phyloP scores from a whole-genome alignment of 495 filamentous ascomycete species.

The Sporormia fimetaria region DNA sequence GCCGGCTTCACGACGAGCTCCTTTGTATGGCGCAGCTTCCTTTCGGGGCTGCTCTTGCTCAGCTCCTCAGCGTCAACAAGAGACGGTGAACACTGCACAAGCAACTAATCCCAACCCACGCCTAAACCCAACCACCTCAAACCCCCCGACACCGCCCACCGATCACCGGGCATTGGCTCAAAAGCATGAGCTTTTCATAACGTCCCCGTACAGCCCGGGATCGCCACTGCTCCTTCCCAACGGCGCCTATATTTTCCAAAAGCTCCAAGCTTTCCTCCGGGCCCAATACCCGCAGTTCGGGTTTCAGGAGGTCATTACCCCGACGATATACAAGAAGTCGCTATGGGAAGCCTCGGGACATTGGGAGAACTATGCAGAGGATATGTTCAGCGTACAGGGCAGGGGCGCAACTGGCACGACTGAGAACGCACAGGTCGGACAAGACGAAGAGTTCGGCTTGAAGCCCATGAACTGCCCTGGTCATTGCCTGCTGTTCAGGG shows the following conservation, averaged over 20 bases:
- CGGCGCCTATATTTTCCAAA: constrained; percentile 78
- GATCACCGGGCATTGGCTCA: constrained; percentile 64
- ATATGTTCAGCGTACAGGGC: constrained; percentile 83
- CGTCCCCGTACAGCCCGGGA: constrained; percentile 69
- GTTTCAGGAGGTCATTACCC: constrained; percentile 84
- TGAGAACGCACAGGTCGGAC: constrained; percentile 36
- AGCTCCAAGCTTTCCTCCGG: constrained; percentile 72
- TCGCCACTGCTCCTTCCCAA: constrained; percentile 82
- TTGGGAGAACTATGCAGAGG: constrained; percentile 86
- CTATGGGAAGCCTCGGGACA: constrained; percentile 86
- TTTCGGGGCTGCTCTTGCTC: constrained; percentile 20
- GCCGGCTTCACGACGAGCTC: constrained; percentile 2
- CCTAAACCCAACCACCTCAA: constrained; percentile 21
- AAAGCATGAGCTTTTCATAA: constrained; percentile 66
- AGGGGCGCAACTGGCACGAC: constrained; percentile 41
- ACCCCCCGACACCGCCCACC: constrained; percentile 29
- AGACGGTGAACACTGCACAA: constrained; percentile 6
- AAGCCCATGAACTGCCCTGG: constrained; percentile 98
- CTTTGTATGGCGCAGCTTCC: background rate
- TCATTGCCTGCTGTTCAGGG: constrained; percentile 78
- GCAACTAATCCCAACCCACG: background rate
- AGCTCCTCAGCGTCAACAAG: constrained; percentile 2
- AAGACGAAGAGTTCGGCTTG: constrained; percentile 73
- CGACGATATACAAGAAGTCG: constrained; percentile 85
- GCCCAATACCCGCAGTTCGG: constrained; percentile 79